Evolutionary conservation across 352 stramenopile genomes (phyloP).

Genomic region (Phytophthora lateralis): DNA sequence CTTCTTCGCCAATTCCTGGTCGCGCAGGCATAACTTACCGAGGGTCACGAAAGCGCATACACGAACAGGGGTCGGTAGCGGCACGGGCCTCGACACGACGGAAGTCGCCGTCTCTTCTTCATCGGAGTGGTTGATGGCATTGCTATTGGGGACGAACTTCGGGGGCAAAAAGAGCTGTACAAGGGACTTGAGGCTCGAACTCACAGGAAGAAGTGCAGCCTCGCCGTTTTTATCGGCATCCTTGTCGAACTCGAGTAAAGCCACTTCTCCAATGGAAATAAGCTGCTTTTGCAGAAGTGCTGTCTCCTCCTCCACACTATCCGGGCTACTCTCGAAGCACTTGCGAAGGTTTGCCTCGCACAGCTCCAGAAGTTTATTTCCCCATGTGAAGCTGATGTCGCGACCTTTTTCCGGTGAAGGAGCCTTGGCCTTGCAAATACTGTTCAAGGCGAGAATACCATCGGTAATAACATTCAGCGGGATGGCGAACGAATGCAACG

Average conservation of each 20-base stretch:
- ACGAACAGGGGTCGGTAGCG: constrained; percentile 82
- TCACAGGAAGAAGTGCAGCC: constrained; percentile 60
- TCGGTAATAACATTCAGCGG: constrained; percentile 81
- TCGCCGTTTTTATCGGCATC: constrained; percentile 62
- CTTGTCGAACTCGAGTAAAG: constrained; percentile 81
- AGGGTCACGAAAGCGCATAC: constrained; percentile 94
- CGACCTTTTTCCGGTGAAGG: constrained; percentile 53
- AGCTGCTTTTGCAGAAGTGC: constrained; percentile 77
- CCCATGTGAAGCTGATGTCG: constrained; percentile 73
- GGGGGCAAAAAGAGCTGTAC: constrained; percentile 83
- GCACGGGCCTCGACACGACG: constrained; percentile 19
- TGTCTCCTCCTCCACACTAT: constrained; percentile 59
- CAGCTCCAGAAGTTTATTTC: constrained; percentile 59
- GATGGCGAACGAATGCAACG: constrained; percentile 77
- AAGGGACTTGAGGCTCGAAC: constrained; percentile 53
- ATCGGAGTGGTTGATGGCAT: constrained; percentile 24
- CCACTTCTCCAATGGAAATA: constrained; percentile 80
- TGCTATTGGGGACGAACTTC: constrained; percentile 50
- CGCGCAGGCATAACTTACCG: constrained; percentile 96
- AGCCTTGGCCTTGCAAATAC: constrained; percentile 80
- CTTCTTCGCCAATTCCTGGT: constrained; percentile 93
- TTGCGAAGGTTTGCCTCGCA: constrained; percentile 68
- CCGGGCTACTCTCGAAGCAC: constrained; percentile 63
- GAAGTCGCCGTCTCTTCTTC: constrained; percentile 26
- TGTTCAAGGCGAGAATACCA: constrained; percentile 71